Percentiles rank a stretch among this genome's conserved stretches.
These are phyloP conservation scores for Thozetella sp. DNA, from an alignment of 495 filamentous ascomycete genomes.

Conservation along the genomic window DNA sequence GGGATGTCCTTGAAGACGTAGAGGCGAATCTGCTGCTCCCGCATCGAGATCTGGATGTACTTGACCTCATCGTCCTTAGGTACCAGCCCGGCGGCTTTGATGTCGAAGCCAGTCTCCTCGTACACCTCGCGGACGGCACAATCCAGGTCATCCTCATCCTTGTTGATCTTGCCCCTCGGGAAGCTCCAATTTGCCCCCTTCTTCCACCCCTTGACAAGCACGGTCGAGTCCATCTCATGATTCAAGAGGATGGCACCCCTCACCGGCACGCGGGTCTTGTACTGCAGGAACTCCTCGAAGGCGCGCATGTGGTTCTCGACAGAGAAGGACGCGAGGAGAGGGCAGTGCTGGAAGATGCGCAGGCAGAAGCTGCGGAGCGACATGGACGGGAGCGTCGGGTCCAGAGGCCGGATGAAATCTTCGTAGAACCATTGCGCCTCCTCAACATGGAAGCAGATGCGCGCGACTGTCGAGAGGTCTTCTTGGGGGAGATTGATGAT, in stretches of 20 bases:
- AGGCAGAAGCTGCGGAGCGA: conserved; percentile 80
- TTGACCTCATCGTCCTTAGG: conserved; percentile 68
- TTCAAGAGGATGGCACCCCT: conserved; percentile 93
- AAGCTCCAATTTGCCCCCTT: conserved; percentile 97
- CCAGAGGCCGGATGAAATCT: conserved; percentile 92
- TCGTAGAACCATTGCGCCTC: conserved; percentile 99
- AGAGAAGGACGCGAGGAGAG: conserved; percentile 79
- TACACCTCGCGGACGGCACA: conserved; percentile 93
- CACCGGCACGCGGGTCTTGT: conserved; percentile 93
- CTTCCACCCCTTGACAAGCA: conserved; percentile 97
- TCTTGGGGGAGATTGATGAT: conserved; percentile 93
- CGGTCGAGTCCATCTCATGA: conserved; percentile 83
- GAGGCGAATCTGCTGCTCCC: conserved; percentile 88
- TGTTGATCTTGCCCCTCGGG: conserved; percentile 95
- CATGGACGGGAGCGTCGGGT: conserved; percentile 82
- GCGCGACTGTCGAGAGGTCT: conserved; percentile 85
- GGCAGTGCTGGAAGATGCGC: conserved; percentile 90
- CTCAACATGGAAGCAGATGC: conserved; percentile 97
- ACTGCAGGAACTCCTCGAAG: conserved; percentile 86
- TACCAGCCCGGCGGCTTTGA: conserved; percentile 72
- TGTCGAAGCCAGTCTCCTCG: conserved; percentile 92
- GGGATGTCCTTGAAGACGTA: conserved; percentile 89
- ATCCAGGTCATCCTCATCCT: conserved; percentile 87
- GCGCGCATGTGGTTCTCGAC: conserved; percentile 75
- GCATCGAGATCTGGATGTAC: conserved; percentile 82